Percentiles rank a stretch among this genome's conserved stretches.
Conservation (phyloP, 202 grass and related monocot genomes). For the Hordeum pubiflorum region DNA sequence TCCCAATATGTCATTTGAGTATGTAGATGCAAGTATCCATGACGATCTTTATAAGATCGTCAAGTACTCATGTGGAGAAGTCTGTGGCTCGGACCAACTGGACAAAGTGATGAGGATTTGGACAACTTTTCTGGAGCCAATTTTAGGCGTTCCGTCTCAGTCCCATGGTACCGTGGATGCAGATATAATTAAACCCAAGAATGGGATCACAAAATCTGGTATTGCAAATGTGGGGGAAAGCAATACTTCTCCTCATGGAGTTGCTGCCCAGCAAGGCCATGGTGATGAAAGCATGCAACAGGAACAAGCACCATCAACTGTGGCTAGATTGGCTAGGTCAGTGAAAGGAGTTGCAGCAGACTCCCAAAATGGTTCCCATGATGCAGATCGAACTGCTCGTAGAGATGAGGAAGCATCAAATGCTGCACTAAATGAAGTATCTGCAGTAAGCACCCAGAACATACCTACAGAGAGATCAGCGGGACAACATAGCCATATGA, state of each 20-base stretch:
- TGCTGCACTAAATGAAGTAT: constrained; percentile 37
- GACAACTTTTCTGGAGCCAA: constrained; percentile 74
- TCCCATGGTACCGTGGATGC: constrained; percentile 36
- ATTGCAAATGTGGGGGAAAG: constrained; percentile 45
- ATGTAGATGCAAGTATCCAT: constrained; percentile 61
- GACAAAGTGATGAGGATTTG: constrained; percentile 81
- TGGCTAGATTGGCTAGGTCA: constrained; percentile 32
- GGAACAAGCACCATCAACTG: constrained; percentile 32
- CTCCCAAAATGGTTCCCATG: constrained; percentile 61
- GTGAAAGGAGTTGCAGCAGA: constrained; percentile 39
- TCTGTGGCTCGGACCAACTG: constrained; percentile 70
- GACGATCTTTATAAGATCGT: constrained; percentile 90
- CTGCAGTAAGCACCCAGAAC: constrained; percentile 34
- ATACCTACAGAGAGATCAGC: constrained; percentile 27
- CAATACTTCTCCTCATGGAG: constrained; percentile 30
- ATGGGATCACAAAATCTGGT: constrained; percentile 44
- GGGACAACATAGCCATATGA: constrained; percentile 34
- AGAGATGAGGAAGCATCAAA: constrained; percentile 34
- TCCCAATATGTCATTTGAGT: constrained; percentile 89
- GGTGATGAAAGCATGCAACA: constrained; percentile 37
- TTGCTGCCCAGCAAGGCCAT: constrained; percentile 41
- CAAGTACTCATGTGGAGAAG: constrained; percentile 89
- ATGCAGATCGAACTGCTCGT: constrained; percentile 29
- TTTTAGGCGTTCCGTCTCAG: constrained; percentile 62
- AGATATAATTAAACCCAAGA: constrained; percentile 52